Conservation (phyloP, 1,284 basidiomycete species). For the Sanghuangporus sanghuang region DNA sequence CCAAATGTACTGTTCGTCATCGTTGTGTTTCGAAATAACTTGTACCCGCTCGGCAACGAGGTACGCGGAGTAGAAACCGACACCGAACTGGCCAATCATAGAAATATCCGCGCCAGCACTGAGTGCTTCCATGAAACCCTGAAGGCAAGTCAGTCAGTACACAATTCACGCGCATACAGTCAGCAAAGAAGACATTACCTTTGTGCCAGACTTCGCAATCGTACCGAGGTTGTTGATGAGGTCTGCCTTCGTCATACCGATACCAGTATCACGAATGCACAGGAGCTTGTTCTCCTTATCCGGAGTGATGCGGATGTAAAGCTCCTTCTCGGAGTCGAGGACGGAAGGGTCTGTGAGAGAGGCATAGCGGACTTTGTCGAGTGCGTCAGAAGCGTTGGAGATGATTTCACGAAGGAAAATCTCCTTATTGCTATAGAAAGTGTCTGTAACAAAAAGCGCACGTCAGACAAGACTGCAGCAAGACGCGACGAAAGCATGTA, state of each 20-base stretch:
- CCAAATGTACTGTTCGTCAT: slow-evolving; percentile 99
- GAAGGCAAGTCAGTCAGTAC: slow-evolving; percentile 16
- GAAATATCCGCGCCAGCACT: slow-evolving; percentile 96
- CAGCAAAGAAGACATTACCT: slow-evolving; percentile 41
- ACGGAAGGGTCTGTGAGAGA: slow-evolving; percentile 87
- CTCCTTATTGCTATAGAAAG: slow-evolving; percentile 99
- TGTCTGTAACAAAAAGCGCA: slow-evolving; percentile 50
- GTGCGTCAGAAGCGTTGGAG: slow-evolving; percentile 89
- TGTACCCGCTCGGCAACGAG: slow-evolving; percentile 98
- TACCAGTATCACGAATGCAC: slow-evolving; percentile 92
- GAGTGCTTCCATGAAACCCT: slow-evolving; percentile 98
- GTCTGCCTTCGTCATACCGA: slow-evolving; percentile 99
- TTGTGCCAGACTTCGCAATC: slow-evolving; percentile 96
- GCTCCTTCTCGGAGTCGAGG: slow-evolving; percentile 86
- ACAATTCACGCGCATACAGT: slow-evolving; percentile 9
- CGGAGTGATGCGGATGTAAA: slow-evolving; percentile 88
- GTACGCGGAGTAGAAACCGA: slow-evolving; percentile 99
- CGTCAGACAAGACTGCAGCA: slow-evolving; percentile 6
- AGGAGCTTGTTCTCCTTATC: slow-evolving; percentile 96
- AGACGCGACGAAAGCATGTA: background rate
- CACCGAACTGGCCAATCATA: slow-evolving; percentile 94
- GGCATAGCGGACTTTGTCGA: slow-evolving; percentile 95
- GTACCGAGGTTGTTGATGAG: slow-evolving; percentile 99
- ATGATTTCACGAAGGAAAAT: slow-evolving; percentile 96
- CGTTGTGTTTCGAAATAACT: slow-evolving; percentile 99